Percentiles rank a stretch among this genome's conserved stretches.
Conservation (phyloP, 2,329 filamentous ascomycete genomes). For the Pyricularia sp. region DNA sequence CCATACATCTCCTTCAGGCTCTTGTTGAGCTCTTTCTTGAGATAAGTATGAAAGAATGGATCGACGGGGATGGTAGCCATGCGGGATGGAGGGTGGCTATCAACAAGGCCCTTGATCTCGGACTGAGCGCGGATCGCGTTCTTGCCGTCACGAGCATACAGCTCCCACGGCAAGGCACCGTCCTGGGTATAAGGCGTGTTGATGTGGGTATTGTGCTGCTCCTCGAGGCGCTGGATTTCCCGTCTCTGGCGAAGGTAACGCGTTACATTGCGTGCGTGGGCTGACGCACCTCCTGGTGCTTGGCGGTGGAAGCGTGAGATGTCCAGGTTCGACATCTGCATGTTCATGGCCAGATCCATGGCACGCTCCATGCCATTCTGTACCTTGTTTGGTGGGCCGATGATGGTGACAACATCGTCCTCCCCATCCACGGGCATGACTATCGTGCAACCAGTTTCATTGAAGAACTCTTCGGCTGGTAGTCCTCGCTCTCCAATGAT, state of each 20-base stretch:
- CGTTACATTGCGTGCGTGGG: constrained; percentile 75
- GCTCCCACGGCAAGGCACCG: constrained; percentile 67
- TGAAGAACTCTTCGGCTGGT: constrained; percentile 73
- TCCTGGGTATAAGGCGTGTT: constrained; percentile 61
- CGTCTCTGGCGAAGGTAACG: constrained; percentile 74
- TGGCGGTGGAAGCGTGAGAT: constrained; percentile 66
- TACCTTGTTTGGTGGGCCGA: constrained; percentile 65
- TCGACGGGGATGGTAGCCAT: constrained; percentile 57
- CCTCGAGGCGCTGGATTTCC: constrained; percentile 73
- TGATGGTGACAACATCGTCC: constrained; percentile 71
- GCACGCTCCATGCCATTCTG: constrained; percentile 66
- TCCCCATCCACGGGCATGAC: constrained; percentile 67
- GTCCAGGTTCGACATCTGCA: constrained; percentile 76
- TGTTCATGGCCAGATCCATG: constrained; percentile 76
- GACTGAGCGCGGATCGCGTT: constrained; percentile 64
- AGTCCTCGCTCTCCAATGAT: constrained; percentile 77
- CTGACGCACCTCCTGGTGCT: constrained; percentile 56
- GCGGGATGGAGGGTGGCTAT: constrained; percentile 59
- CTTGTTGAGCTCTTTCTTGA: constrained; percentile 50
- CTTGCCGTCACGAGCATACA: constrained; percentile 78
- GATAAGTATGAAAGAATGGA: constrained; percentile 65
- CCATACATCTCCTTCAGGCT: constrained; percentile 55
- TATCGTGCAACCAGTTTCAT: constrained; percentile 80
- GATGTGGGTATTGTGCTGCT: constrained; percentile 71
- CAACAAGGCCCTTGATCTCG: constrained; percentile 62